Percentiles rank a stretch among this genome's conserved stretches.
These are phyloP conservation scores for Dispira simplex DNA, from an alignment of 192 early-diverging fungal genomes.

Conservation along the genomic window DNA sequence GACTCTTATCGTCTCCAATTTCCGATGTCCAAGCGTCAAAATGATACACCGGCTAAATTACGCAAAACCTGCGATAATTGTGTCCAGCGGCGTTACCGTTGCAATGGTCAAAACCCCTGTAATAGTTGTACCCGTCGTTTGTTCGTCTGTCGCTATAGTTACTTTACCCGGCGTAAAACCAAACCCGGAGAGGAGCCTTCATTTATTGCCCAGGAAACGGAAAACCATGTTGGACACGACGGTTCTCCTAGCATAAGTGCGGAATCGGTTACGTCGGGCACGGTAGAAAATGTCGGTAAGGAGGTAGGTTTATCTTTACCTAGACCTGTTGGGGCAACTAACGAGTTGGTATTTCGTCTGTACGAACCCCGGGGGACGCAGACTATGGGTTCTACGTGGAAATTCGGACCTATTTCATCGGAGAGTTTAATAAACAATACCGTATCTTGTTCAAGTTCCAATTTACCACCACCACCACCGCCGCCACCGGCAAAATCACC, in stretches of 20 bases:
- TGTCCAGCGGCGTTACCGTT: background rate
- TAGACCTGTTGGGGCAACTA: too few relatives aligned
- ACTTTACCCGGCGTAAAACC: background rate
- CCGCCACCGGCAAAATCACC: too few relatives aligned
- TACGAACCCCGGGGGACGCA: too few relatives aligned
- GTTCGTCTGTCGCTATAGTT: conserved; percentile 6
- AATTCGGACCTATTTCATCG: too few relatives aligned
- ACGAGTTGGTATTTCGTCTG: too few relatives aligned
- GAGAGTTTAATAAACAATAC: too few relatives aligned
- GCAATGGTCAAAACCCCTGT: background rate
- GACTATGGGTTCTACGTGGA: too few relatives aligned
- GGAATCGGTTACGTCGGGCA: background rate
- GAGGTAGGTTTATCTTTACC: too few relatives aligned
- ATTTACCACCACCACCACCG: too few relatives aligned
- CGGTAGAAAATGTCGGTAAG: background rate
- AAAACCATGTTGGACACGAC: background rate
- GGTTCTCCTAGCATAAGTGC: background rate
- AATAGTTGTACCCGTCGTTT: conserved; percentile 1
- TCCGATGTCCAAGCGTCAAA: background rate
- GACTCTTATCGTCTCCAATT: background rate
- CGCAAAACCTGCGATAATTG: background rate
- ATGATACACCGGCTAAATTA: background rate
- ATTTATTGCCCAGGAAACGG: too few relatives aligned
- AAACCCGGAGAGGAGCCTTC: too few relatives aligned
- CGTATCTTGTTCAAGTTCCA: too few relatives aligned